Base-by-base conservation (phyloP, 2,329 filamentous ascomycete genomes). In the Aspergillus neotritici region DNA sequence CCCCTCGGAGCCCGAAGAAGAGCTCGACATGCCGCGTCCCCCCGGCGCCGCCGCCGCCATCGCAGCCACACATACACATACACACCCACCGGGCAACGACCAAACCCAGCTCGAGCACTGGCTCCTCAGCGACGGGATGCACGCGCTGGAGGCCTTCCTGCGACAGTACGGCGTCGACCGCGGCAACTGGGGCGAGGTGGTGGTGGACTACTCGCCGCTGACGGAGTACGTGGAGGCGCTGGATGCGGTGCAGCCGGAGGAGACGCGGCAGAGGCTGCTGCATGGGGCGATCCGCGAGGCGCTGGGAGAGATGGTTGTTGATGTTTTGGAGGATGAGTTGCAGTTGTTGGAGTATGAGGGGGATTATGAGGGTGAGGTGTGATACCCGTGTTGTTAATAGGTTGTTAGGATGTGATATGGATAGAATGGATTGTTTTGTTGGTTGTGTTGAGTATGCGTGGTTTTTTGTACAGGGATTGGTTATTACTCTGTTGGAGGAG, bases 161-260 rank as follows among this genome's bases (percentile, higher is more conserved):
- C 51, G 53, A 15, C 58, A 66, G 34, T 58, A 69, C 35, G 67
- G 67, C 4, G 59, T 70, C 25, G 67, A 70, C 41, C 61, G 64
- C 5, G 67, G 67, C 3, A 70, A 70, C 34, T 70, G 67, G 67
- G 60, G 59, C 6, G 61, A 62, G 1, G 60, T 64, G 5, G 60
- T 64, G 5, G 46, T 61, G 11, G 63, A 68, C 37, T 58, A 57
- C 37, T 57, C 55, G 13, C 61, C 65, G 1, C 34, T 70, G 28
- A 58, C 55, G 3, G 59, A 65, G 28, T 70, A 67, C 47, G 51
- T 69, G 9, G 58, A 63, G 37, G 58, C 52, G 11, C 49, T 69
- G 9, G 47, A 51, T 36, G 50, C 50, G n/a, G 46, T 59, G 31
- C 45, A 57, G 38, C 52, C 61, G 5, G 51, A 57, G 14, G 39